Percentiles rank a stretch among this genome's conserved stretches.
Evolutionary conservation across 1,139 yeast genomes (phyloP).

Genomic region (Blastobotrys capitulatus): DNA sequence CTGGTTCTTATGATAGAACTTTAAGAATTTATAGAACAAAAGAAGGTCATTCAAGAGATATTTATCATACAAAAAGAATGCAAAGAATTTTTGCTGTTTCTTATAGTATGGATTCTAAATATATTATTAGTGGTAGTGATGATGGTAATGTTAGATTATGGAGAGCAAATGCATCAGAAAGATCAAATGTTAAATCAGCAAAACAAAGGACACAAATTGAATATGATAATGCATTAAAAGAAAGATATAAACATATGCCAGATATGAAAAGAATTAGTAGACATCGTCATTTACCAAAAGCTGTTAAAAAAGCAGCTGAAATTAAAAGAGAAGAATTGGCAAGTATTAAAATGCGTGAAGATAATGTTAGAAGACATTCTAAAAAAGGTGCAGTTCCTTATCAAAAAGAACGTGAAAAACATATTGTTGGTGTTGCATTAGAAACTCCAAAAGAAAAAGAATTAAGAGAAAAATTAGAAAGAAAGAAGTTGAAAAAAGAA

Average conservation of each 20-base stretch:
- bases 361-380: conserved; percentile 72
- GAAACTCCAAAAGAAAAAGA: conserved; percentile 34
- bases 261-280: conserved; percentile 84
- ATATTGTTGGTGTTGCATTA: conserved; percentile 76
- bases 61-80: conserved; percentile 97
- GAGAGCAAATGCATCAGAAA: conserved; percentile 82
- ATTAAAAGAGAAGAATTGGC: conserved; percentile 71
- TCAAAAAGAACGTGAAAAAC: conserved; percentile 66
- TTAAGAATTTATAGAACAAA: conserved; percentile 68
- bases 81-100: conserved; percentile 84
- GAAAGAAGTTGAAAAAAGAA: no score
- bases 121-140: conserved; percentile 86
- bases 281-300: conserved; percentile 86
- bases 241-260: conserved; percentile 93
- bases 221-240: conserved; percentile 86
- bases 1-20: conserved; percentile 94
- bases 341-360: conserved; percentile 72
- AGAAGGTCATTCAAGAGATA: conserved; percentile 90
- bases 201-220: conserved; percentile 79
- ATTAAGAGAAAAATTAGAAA: neutral
- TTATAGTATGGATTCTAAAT: conserved; percentile 82
- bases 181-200: conserved; percentile 74
- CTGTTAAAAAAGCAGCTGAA: conserved; percentile 82
- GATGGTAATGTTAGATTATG: conserved; percentile 93
- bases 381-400: conserved; percentile 61